A percentile compares a stretch with the other conserved stretches of the same genome.
phyloP scores from a whole-genome alignment of 2,329 filamentous ascomycete species.

The Beauveria bassiana region DNA sequence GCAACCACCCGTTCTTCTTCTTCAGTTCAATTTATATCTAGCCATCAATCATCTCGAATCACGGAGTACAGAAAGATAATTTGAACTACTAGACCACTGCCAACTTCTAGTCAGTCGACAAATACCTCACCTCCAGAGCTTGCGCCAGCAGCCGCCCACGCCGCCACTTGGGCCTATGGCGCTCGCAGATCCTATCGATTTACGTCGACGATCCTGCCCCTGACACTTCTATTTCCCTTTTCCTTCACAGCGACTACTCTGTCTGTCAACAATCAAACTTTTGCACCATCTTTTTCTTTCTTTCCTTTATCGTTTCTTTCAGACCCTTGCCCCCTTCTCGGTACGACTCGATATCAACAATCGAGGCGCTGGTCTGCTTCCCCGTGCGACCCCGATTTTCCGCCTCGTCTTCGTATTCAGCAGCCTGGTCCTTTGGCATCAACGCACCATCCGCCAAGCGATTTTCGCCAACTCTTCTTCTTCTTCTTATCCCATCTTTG shows the following conservation, averaged over 20 bases:
- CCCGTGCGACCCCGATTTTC: not conserved
- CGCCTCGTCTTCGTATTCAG: not conserved
- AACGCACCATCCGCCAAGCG: not conserved
- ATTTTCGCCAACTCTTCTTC: not conserved
- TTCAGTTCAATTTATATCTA: not conserved
- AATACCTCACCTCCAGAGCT: not conserved
- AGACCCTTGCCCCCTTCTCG: not conserved
- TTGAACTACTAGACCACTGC: not conserved
- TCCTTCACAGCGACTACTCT: not conserved
- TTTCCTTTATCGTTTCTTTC: not conserved
- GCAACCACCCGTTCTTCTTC: not conserved
- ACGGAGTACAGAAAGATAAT: not conserved
- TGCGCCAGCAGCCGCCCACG: not conserved
- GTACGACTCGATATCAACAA: not conserved
- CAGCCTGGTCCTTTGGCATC: not conserved
- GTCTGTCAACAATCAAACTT: not conserved
- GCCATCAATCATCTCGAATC: not conserved
- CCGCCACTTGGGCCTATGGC: not conserved
- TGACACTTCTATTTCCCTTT: slow-evolving; percentile 4
- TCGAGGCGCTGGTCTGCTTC: not conserved
- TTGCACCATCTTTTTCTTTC: not conserved
- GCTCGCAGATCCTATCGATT: slow-evolving; percentile 7
- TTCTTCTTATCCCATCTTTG: not conserved
- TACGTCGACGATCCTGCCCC: slow-evolving; percentile 8
- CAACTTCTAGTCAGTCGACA: not conserved